These are phyloP conservation scores for Dalbergia oliveri DNA, from an alignment of 306 rosid genomes.

Conservation along the genomic window DNA sequence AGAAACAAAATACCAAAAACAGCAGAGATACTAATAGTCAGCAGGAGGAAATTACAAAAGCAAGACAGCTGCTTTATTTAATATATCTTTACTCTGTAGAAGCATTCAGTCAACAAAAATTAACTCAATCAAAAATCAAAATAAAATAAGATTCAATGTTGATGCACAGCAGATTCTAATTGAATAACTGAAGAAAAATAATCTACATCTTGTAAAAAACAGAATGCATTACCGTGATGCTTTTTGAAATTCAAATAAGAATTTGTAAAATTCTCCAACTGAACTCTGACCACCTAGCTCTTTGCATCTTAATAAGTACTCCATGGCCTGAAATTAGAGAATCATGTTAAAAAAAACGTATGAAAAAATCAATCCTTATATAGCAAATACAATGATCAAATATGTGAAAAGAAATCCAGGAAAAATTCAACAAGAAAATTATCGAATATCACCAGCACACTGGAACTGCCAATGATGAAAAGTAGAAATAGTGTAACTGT, in stretches of 20 bases:
- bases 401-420: neutral
- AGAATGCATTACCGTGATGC: conserved; percentile 73
- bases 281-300: conserved; percentile 76
- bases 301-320: conserved; percentile 76
- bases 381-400: conserved; percentile 37
- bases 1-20: conserved; percentile 30
- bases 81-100: neutral
- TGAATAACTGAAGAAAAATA: conserved; percentile 4
- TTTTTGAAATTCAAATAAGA: conserved; percentile 85
- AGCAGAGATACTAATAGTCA: too few relatives aligned
- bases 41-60: neutral
- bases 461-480: too few relatives aligned
- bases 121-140: conserved; percentile 8
- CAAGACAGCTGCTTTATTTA: neutral
- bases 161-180: conserved; percentile 19
- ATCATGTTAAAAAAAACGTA: conserved; percentile 42
- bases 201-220: neutral
- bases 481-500: too few relatives aligned
- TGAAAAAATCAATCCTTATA: conserved; percentile 6
- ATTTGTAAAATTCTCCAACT: conserved; percentile 62
- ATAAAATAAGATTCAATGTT: neutral
- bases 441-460: neutral
- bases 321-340: conserved; percentile 77
- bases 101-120: conserved; percentile 9
- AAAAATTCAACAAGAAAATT: neutral